Conservation (phyloP, 352 stramenopile genomes). For the Globisporangium nagaii region DNA sequence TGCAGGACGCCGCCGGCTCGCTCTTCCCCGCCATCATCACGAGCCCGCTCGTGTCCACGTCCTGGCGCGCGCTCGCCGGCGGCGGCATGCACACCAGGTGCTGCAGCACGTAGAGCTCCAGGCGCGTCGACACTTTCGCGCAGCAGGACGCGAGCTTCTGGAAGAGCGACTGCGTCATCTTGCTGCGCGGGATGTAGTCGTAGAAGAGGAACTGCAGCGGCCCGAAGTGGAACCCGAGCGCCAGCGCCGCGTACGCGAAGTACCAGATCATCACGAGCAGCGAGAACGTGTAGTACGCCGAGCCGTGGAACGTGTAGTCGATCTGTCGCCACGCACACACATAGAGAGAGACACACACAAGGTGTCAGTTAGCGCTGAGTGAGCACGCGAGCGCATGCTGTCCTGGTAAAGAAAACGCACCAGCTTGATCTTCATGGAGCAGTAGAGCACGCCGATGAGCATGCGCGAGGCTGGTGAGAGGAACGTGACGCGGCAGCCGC, state of each 20-base stretch:
- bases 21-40: constrained; percentile 22
- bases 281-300: constrained; percentile 58
- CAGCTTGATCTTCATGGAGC: constrained; percentile 68
- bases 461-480: constrained; percentile 55
- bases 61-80: constrained; percentile 3
- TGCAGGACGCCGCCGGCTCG: constrained; percentile 10
- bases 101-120: constrained; percentile 53
- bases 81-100: constrained; percentile 40
- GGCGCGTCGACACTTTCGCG: constrained; percentile 29
- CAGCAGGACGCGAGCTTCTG: constrained; percentile 32
- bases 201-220: constrained; percentile 78
- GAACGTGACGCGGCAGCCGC: constrained; percentile 56
- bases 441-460: constrained; percentile 70
- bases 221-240: constrained; percentile 74
- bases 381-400: background rate
- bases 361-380: background rate
- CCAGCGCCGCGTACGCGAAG: constrained; percentile 55
- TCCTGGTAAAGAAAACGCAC: constrained; percentile 26
- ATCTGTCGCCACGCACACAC: constrained; percentile 28
- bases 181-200: constrained; percentile 51
- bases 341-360: background rate
- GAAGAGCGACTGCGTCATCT: constrained; percentile 49
- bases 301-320: constrained; percentile 76
- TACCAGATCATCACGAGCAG: constrained; percentile 64
- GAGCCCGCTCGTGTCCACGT: constrained; percentile 3